Percentiles rank a stretch among this genome's conserved stretches.
Evolutionary conservation across 441 rosid species (phyloP).

Genomic region (Pelargonium fulgidum): DNA sequence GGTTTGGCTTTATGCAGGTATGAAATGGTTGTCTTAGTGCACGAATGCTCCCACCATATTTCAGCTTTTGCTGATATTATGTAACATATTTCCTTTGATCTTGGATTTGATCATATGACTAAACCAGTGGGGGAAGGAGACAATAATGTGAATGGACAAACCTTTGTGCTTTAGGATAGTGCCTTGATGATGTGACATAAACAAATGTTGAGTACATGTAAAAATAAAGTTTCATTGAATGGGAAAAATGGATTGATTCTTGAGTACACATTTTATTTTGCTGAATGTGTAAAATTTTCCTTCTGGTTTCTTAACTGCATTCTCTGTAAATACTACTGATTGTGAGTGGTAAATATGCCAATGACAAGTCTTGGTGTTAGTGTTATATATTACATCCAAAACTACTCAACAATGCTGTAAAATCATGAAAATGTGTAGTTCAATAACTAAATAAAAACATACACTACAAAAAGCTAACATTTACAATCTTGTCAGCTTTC

Average conservation of each 20-base stretch:
- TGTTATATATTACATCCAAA: no score
- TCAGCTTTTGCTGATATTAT: not conserved
- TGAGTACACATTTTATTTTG: not conserved
- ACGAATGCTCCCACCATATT: no score
- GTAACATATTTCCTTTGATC: not conserved
- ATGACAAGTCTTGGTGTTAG: not conserved
- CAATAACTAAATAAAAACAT: not conserved
- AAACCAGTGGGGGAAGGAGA: not conserved
- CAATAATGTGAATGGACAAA: not conserved
- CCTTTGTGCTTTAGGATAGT: not conserved
- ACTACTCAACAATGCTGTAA: not conserved
- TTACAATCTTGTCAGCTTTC: no score
- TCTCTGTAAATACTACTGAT: not conserved
- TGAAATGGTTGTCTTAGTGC: no score
- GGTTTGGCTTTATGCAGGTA: not conserved
- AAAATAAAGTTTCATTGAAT: not conserved
- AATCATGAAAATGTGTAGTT: not conserved
- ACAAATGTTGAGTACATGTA: constrained; percentile 1
- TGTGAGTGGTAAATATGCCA: no score
- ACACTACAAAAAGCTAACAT: constrained; percentile 14
- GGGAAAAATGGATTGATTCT: not conserved
- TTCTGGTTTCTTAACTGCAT: not conserved
- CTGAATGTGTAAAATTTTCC: not conserved
- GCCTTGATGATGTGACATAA: not conserved
- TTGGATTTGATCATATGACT: not conserved